Conservation (phyloP, 768 basidiomycete species). For the Boletus subcaerulescens region DNA sequence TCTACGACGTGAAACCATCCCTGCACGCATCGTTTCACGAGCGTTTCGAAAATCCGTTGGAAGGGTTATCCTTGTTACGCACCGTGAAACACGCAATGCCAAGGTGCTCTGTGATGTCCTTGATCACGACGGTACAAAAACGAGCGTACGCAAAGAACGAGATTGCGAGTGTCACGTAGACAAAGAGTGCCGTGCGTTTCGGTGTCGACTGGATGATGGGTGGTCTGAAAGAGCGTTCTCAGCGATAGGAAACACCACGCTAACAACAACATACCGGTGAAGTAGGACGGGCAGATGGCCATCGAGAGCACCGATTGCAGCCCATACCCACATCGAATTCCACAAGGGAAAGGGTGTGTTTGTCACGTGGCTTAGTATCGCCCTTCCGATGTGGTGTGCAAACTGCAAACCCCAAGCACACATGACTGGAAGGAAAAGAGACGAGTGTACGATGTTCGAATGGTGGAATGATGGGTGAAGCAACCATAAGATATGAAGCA, state of each 20-base stretch:
- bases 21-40: conserved; percentile 9
- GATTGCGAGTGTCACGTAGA: conserved; percentile 65
- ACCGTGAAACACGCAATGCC: conserved; percentile 97
- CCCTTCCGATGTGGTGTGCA: conserved; percentile 84
- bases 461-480: conserved; percentile 57
- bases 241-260: conserved; percentile 3
- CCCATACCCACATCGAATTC: conserved; percentile 87
- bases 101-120: conserved; percentile 84
- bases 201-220: conserved; percentile 75
- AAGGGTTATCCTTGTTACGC: conserved; percentile 63
- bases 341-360: conserved; percentile 79
- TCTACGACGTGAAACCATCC: background rate
- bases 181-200: conserved; percentile 61
- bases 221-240: conserved; percentile 37
- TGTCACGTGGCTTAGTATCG: conserved; percentile 93
- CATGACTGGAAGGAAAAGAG: conserved; percentile 82
- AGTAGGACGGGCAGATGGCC: conserved; percentile 73
- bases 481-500: conserved; percentile 82
- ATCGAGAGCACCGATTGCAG: conserved; percentile 71
- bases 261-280: conserved; percentile 49
- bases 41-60: conserved; percentile 24
- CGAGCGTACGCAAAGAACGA: conserved; percentile 70
- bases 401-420: conserved; percentile 93
- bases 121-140: conserved; percentile 81
- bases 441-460: conserved; percentile 70